phyloP scores from a whole-genome alignment of 208 protist genomes.

The Wallacemonas sp. region DNA sequence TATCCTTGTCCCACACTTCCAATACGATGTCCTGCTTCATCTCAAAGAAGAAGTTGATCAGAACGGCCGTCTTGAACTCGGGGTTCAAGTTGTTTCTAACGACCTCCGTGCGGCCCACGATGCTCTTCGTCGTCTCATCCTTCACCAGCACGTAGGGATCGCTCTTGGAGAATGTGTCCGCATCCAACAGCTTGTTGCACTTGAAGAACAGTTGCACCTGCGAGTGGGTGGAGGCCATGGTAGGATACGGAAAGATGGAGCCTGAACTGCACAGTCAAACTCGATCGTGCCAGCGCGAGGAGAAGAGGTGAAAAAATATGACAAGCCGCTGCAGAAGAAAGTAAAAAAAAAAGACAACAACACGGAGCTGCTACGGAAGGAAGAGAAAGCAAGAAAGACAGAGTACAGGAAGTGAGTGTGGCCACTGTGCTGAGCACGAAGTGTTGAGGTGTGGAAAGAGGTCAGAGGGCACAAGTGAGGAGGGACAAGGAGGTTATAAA shows the following conservation, averaged over 20 bases:
- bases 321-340: conserved; percentile 1
- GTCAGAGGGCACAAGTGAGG: no score
- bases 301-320: background rate
- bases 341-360: conserved; percentile 12
- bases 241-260: background rate
- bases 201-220: conserved; percentile 44
- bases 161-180: conserved; percentile 27
- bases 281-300: background rate
- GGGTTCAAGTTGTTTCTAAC: conserved; percentile 41
- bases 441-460: no score
- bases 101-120: conserved; percentile 29
- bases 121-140: background rate
- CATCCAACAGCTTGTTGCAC: conserved; percentile 27
- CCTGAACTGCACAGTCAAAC: no score
- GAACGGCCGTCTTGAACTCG: conserved; percentile 29
- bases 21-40: conserved; percentile 27
- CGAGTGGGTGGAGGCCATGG: conserved; percentile 24
- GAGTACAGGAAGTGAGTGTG: no score
- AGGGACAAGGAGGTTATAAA: no score
- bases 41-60: conserved; percentile 45
- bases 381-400: no score
- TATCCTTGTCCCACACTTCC: conserved; percentile 30
- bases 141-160: conserved; percentile 33
- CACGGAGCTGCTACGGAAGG: no score
- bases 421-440: no score